Evolutionary conservation across 305 asterid species (phyloP).

Genomic region (Striga hermonthica): DNA sequence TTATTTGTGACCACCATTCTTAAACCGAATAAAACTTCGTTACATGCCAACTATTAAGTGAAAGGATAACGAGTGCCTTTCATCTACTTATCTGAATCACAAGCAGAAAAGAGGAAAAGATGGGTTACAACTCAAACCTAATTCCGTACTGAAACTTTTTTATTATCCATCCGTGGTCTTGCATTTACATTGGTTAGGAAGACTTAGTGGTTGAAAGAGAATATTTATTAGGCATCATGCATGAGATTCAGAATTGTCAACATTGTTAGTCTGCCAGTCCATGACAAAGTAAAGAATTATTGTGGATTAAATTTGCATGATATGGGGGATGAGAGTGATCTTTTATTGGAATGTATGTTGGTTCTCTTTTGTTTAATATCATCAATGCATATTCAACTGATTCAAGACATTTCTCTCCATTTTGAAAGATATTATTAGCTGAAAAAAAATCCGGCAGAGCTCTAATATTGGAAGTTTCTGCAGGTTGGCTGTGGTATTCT

Average conservation of each 20-base stretch:
- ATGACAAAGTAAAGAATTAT: neutral
- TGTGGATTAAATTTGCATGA: conserved; percentile 1
- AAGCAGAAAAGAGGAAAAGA: no score
- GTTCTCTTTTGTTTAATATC: conserved; percentile 4
- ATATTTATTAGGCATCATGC: conserved; percentile 1
- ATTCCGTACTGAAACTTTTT: neutral
- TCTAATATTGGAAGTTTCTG: conserved; percentile 40
- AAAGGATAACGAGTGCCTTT: no score
- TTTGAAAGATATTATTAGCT: neutral
- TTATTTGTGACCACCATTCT: no score
- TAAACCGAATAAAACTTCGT: no score
- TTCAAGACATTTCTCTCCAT: neutral
- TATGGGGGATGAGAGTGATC: conserved; percentile 3
- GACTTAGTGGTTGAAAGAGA: neutral
- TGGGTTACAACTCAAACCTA: neutral
- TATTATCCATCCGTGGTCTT: neutral
- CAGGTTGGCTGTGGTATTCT: conserved; percentile 96
- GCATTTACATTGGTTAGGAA: neutral
- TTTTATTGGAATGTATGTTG: conserved; percentile 7
- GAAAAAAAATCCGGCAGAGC: conserved; percentile 22
- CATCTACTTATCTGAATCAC: no score
- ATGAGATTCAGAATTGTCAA: conserved; percentile 1
- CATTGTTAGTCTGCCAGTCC: neutral
- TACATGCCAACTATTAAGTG: no score
- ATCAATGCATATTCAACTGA: conserved; percentile 23